Conservation (phyloP, 305 asterid genomes). For the Galium porrigens region DNA sequence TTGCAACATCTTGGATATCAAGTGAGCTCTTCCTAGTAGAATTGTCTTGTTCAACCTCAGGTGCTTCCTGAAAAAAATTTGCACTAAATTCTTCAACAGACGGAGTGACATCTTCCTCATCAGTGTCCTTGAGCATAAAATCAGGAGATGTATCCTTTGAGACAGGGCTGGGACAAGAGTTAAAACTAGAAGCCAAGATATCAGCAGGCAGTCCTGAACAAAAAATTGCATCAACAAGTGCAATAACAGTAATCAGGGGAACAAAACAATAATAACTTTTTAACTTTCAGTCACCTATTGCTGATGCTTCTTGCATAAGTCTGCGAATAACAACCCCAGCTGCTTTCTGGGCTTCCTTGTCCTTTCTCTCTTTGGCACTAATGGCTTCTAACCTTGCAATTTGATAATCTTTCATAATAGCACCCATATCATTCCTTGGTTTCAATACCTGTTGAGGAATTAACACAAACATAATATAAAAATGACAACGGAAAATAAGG, state of each 20-base stretch:
- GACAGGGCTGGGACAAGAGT: slow-evolving; percentile 30
- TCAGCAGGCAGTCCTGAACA: slow-evolving; percentile 60
- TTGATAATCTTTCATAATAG: slow-evolving; percentile 59
- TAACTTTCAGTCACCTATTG: slow-evolving; percentile 45
- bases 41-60: slow-evolving; percentile 29
- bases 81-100: slow-evolving; percentile 24
- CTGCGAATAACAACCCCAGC: slow-evolving; percentile 61
- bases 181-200: slow-evolving; percentile 54
- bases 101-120: slow-evolving; percentile 21
- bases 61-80: slow-evolving; percentile 21
- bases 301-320: slow-evolving; percentile 65
- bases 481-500: not conserved
- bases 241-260: not conserved
- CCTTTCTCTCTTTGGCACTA: slow-evolving; percentile 64
- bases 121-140: slow-evolving; percentile 25
- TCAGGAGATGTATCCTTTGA: slow-evolving; percentile 29
- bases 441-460: slow-evolving; percentile 13
- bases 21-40: slow-evolving; percentile 21
- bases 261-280: slow-evolving; percentile 7
- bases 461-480: not conserved
- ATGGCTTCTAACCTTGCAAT: slow-evolving; percentile 73
- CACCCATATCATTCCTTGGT: slow-evolving; percentile 29
- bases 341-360: slow-evolving; percentile 63
- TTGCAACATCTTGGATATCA: slow-evolving; percentile 21
- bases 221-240: slow-evolving; percentile 18